Conservation (phyloP, 495 filamentous ascomycete species). For the Evansstolkia leycettana region DNA sequence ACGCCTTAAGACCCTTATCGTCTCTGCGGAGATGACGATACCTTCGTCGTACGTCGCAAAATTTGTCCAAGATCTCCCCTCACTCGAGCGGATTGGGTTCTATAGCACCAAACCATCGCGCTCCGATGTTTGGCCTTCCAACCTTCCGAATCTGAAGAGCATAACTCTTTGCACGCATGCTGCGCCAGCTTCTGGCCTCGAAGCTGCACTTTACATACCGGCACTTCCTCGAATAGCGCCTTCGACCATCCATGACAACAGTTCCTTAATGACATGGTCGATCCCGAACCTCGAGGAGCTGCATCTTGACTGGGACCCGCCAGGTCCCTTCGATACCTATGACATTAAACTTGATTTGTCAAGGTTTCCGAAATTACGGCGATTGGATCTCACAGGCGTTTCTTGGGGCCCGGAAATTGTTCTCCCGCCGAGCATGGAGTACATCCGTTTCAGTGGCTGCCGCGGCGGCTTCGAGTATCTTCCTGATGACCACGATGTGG, state of each 20-base stretch:
- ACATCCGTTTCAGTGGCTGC: constrained; percentile 19
- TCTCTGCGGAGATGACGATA: constrained; percentile 22
- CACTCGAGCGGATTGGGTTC: constrained; percentile 30
- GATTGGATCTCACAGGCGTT: constrained; percentile 20
- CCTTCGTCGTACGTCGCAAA: constrained; percentile 20
- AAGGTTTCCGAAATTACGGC: constrained; percentile 14
- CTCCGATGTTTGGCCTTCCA: constrained; percentile 12
- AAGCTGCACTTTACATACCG: too few species aligned
- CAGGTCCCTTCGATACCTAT: constrained; percentile 9
- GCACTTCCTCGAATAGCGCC: too few species aligned
- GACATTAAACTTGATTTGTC: constrained; percentile 7
- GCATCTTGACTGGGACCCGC: constrained; percentile 17
- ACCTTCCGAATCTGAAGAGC: constrained; percentile 24
- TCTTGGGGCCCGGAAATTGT: constrained; percentile 7
- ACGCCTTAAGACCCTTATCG: constrained; percentile 27
- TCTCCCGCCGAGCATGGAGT: constrained; percentile 20
- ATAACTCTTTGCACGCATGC: constrained; percentile 15
- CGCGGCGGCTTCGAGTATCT: constrained; percentile 8
- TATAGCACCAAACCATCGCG: constrained; percentile 12
- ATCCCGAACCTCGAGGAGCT: constrained; percentile 29
- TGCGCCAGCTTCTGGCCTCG: not conserved
- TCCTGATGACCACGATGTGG: constrained; percentile 1
- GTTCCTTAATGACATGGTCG: not conserved
- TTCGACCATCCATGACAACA: too few species aligned
- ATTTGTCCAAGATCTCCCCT: constrained; percentile 24